Percentiles rank a stretch among this genome's conserved stretches.
These are phyloP conservation scores for Allium sativum DNA, from an alignment of 106 monocot genomes.

Conservation along the genomic window DNA sequence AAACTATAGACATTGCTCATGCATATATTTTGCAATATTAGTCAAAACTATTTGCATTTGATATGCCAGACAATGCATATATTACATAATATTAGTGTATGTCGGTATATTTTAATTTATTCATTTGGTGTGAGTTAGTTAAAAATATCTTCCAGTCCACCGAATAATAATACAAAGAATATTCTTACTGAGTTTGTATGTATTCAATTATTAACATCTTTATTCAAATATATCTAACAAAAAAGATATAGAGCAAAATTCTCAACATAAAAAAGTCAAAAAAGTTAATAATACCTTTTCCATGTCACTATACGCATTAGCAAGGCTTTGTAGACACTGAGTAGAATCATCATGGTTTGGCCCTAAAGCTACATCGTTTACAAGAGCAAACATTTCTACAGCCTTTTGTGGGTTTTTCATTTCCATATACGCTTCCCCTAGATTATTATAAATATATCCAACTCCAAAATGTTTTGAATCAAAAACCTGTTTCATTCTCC, in stretches of 20 bases:
- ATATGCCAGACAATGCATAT: background rate
- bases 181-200: too few relatives aligned
- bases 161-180: too few relatives aligned
- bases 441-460: constrained; percentile 90
- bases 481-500: constrained; percentile 86
- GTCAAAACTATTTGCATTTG: background rate
- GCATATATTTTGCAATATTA: background rate
- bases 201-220: background rate
- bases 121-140: too few relatives aligned
- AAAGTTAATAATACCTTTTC: constrained; percentile 35
- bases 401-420: constrained; percentile 79
- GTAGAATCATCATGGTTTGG: constrained; percentile 80
- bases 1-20: background rate
- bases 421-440: constrained; percentile 85
- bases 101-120: too few relatives aligned
- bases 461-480: constrained; percentile 85
- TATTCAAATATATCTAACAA: background rate
- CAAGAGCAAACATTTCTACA: constrained; percentile 95
- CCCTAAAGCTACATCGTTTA: constrained; percentile 84
- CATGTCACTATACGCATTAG: constrained; percentile 85
- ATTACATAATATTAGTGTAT: too few relatives aligned
- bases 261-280: background rate
- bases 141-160: too few relatives aligned
- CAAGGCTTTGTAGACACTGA: constrained; percentile 76
- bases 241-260: background rate